These are phyloP conservation scores for Helianthus tuberosus DNA, from an alignment of 129 eudicot species.

Conservation along the genomic window DNA sequence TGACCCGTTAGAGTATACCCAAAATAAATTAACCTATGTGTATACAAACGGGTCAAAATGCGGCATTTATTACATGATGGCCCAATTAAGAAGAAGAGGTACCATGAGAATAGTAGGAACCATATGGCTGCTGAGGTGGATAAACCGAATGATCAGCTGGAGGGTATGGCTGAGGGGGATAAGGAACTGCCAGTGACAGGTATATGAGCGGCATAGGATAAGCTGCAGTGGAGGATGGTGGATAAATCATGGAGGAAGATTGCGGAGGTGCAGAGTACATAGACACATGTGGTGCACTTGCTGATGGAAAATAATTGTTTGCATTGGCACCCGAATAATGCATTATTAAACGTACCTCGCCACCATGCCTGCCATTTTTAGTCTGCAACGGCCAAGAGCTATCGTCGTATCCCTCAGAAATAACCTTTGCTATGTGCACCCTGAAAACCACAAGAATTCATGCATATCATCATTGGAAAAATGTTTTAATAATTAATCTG, in stretches of 20 bases:
- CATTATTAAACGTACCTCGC: conserved; percentile 84
- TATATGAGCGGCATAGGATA: conserved; percentile 18
- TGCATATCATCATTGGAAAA: background rate
- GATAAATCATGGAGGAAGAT: conserved; percentile 27
- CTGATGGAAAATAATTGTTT: conserved; percentile 46
- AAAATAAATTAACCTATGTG: no score
- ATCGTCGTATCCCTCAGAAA: background rate
- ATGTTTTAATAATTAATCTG: background rate
- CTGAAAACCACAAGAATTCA: conserved; percentile 35
- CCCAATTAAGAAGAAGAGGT: conserved; percentile 8
- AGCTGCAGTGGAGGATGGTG: conserved; percentile 34
- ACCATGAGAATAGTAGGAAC: conserved; percentile 40
- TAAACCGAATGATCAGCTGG: conserved; percentile 29
- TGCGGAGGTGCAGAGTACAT: conserved; percentile 29
- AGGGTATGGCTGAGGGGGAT: conserved; percentile 41
- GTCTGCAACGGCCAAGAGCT: conserved; percentile 60
- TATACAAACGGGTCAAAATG: background rate
- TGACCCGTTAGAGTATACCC: no score
- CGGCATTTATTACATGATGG: background rate
- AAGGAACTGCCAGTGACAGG: background rate
- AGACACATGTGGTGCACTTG: conserved; percentile 41
- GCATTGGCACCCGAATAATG: no score
- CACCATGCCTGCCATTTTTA: conserved; percentile 81
- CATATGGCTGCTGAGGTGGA: conserved; percentile 37
- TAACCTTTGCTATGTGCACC: conserved; percentile 62